Evolutionary conservation across 768 basidiomycete genomes (phyloP).

Genomic region (Vishniacozyma victoriae): DNA sequence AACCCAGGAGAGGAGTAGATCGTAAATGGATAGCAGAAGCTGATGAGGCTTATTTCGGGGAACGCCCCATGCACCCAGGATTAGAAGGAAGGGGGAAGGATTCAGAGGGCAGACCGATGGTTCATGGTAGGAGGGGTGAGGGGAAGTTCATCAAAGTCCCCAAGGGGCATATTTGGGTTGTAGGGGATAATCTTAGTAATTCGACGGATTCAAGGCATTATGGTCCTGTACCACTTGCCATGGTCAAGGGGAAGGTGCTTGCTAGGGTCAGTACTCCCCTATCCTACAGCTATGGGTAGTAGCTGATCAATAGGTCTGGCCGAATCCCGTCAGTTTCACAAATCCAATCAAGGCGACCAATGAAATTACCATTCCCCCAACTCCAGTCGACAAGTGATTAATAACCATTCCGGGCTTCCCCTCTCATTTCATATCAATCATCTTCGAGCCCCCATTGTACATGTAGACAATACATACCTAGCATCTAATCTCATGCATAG

Average conservation of each 20-base stretch:
- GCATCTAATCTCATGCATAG: too few species aligned
- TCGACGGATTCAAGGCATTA: conserved; percentile 88
- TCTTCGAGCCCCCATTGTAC: too few species aligned
- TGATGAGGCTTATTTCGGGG: conserved; percentile 2
- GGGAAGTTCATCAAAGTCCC: conserved; percentile 71
- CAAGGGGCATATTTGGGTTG: conserved; percentile 80
- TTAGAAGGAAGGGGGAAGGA: too few species aligned
- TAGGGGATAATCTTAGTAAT: conserved; percentile 75
- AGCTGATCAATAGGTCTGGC: background rate
- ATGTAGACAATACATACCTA: too few species aligned
- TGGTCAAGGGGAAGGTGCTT: conserved; percentile 42
- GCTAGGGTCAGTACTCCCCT: conserved; percentile 35
- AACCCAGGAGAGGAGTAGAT: conserved; percentile 54
- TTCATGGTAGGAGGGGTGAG: conserved; percentile 15
- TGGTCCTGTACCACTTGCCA: conserved; percentile 68
- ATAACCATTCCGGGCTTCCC: too few species aligned
- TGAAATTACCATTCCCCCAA: too few species aligned
- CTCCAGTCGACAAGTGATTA: too few species aligned
- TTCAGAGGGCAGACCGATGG: conserved; percentile 14
- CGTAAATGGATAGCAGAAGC: conserved; percentile 14
- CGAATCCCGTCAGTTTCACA: background rate
- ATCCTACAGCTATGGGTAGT: background rate
- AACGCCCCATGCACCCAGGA: too few species aligned
- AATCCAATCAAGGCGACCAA: background rate
- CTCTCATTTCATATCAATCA: too few species aligned